Base-by-base conservation (phyloP, 2,329 filamentous ascomycete species). In the Diaporthe nobilis region DNA sequence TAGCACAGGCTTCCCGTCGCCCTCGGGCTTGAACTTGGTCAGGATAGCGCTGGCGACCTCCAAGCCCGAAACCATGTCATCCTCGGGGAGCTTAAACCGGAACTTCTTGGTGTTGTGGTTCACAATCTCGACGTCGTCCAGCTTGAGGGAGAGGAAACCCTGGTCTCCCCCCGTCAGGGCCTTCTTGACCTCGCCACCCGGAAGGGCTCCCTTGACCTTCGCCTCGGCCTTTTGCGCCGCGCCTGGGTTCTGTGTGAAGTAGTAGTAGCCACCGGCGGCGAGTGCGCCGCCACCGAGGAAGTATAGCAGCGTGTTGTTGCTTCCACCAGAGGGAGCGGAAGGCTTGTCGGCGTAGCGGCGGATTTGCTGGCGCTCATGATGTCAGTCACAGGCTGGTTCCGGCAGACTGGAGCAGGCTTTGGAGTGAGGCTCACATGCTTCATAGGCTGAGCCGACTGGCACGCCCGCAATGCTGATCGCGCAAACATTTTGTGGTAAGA, bases 41-140 rank as follows among this genome's bases (percentile, higher is more conserved):
- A 99, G 88, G 80, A 99, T 86, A 61, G 95, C 96, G 90, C 95
- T 98, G 75, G 96, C 92, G 78, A 98, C 88, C 49, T 90, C 86
- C 76, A 99, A 87, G 60, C 97, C 97, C 75, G 94, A 96, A 72
- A 98, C 93, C 85, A 93, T 91, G 83, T 98, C 94, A 78, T 91
- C 89, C 84, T 97, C 94, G 22, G 95, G 94, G 58, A 98, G 92
- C 81, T 93, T 92, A 86, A 99, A 98, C 80, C 94, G 92, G 83
- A 98, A 89, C 81, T 91, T 93, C 92, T 98, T 98, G 81, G 95
- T 97, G 89, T 98, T 98, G 90, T 96, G 94, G 88, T 95, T 98
- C 87, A 98, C 86, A 61, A 88, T 86, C 86, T 98, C 94, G 68
- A 95, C 90, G 74, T 93, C 92, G 74, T 95, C 91, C 74, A 98